These are phyloP conservation scores for Didymosphaeria variabile DNA, from an alignment of 2,329 filamentous ascomycete genomes.

Conservation along the genomic window DNA sequence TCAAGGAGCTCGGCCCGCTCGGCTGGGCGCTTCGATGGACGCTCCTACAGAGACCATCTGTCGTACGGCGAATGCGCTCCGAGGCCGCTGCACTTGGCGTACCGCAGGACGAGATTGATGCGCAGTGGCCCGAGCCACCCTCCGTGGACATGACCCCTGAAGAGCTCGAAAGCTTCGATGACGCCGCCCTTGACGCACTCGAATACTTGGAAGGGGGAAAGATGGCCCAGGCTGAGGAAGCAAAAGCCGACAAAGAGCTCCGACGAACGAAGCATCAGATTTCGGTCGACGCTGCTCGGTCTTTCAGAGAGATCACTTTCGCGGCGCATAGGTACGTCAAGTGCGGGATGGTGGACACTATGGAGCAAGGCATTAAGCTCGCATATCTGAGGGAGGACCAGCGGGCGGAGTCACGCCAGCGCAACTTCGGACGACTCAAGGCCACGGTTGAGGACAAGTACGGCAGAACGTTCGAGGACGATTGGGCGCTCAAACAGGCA, in stretches of 20 bases:
- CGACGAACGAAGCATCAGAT: constrained; percentile 4
- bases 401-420: constrained; percentile 20
- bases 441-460: constrained; percentile 25
- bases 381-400: constrained; percentile 34
- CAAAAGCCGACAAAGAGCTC: neutral
- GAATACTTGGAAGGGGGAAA: constrained; percentile 18
- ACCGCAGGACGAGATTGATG: constrained; percentile 53
- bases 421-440: constrained; percentile 19
- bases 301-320: constrained; percentile 28
- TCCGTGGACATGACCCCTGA: constrained; percentile 20
- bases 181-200: constrained; percentile 19
- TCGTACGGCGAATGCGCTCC: constrained; percentile 71
- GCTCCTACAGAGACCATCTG: constrained; percentile 78
- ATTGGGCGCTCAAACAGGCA: constrained; percentile 17
- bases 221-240: constrained; percentile 19
- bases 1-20: constrained; percentile 86
- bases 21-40: constrained; percentile 93
- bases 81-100: constrained; percentile 74
- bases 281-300: constrained; percentile 14
- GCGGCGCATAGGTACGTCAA: constrained; percentile 30
- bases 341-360: constrained; percentile 31
- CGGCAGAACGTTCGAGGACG: constrained; percentile 19
- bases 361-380: constrained; percentile 35
- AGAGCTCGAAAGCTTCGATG: constrained; percentile 22
- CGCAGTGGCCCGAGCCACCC: constrained; percentile 41